These are phyloP conservation scores for Cornus kousa DNA, from an alignment of 148 eudicot species.

Conservation along the genomic window DNA sequence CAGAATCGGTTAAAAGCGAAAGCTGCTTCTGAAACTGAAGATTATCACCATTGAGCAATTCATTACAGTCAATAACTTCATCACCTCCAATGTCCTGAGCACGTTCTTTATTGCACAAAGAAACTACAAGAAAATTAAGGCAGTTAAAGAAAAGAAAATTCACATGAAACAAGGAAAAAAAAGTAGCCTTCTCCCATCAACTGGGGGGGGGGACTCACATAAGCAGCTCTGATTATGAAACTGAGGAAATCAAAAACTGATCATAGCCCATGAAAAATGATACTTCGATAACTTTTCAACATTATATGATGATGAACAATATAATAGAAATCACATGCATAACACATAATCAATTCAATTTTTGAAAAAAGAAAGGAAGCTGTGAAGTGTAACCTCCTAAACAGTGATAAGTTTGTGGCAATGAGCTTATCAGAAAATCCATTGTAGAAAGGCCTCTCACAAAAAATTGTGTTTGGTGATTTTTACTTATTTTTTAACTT, in stretches of 20 bases:
- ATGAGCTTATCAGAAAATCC: too few relatives aligned
- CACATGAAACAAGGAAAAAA: neutral
- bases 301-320: too few relatives aligned
- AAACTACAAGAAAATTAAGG: constrained; percentile 32
- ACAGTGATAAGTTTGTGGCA: too few relatives aligned
- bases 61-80: constrained; percentile 31
- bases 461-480: too few relatives aligned
- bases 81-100: constrained; percentile 28
- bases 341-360: too few relatives aligned
- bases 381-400: too few relatives aligned
- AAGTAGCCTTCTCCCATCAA: neutral
- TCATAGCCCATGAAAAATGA: neutral
- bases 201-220: too few relatives aligned
- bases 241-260: neutral
- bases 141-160: constrained; percentile 11
- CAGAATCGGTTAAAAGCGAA: constrained; percentile 27
- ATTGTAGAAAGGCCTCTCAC: too few relatives aligned
- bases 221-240: neutral
- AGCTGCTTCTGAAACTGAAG: constrained; percentile 34
- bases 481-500: too few relatives aligned
- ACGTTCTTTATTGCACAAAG: constrained; percentile 32
- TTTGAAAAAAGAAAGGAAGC: too few relatives aligned
- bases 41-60: constrained; percentile 39
- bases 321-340: too few relatives aligned
- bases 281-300: neutral